Evolutionary conservation across 108 stramenopile species (phyloP).

Genomic region (Cyclotella kingstonii): DNA sequence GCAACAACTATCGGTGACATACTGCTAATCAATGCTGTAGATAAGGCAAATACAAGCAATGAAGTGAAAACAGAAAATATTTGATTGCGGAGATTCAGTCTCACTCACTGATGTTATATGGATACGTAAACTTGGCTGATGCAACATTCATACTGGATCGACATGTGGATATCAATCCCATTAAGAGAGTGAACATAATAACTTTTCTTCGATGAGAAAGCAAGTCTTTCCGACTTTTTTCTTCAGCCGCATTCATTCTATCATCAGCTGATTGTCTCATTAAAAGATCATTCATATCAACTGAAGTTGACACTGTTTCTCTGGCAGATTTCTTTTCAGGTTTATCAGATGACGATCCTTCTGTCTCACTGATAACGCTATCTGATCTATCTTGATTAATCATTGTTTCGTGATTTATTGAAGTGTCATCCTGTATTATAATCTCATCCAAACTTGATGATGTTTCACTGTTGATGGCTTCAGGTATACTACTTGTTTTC

Average conservation of each 20-base stretch:
- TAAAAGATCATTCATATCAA: no score
- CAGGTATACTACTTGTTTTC: no score
- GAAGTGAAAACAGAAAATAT: not conserved
- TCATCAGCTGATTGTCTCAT: no score
- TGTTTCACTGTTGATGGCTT: no score
- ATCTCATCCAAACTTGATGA: no score
- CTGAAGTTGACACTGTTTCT: no score
- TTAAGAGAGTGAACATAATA: not conserved
- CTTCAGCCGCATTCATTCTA: not conserved
- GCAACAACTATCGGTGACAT: slow-evolving; percentile 17
- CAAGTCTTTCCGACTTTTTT: not conserved
- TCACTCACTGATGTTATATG: slow-evolving; percentile 31
- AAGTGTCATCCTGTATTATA: no score
- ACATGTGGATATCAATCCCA: slow-evolving; percentile 17
- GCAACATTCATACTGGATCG: slow-evolving; percentile 22
- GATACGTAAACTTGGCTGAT: slow-evolving; percentile 13
- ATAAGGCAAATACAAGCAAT: not conserved
- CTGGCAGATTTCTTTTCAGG: no score
- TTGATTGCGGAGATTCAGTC: not conserved
- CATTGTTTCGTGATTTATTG: no score
- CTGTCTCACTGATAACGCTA: no score
- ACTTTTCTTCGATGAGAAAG: not conserved
- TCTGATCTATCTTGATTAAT: no score
- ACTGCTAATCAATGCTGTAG: slow-evolving; percentile 14
- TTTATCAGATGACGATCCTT: no score